Evolutionary conservation across 1,284 basidiomycete genomes (phyloP).

Genomic region (Puccinia sorghi): DNA sequence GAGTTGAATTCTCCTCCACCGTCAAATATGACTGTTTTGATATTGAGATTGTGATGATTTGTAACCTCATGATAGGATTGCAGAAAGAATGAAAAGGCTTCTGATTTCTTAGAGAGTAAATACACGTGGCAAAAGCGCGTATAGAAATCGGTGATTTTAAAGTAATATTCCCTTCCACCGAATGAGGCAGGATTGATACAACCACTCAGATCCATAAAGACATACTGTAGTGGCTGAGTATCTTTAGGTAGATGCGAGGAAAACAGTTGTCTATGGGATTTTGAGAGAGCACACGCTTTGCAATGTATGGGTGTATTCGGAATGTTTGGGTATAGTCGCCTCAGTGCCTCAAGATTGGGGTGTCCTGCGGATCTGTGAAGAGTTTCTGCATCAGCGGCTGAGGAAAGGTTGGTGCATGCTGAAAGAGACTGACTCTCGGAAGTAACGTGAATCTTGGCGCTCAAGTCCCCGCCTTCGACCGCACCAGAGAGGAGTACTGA

Average conservation of each 20-base stretch:
- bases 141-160: not conserved
- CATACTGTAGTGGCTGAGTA: too few relatives aligned
- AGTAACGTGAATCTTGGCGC: too few relatives aligned
- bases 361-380: conserved; percentile 22
- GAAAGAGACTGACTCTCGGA: too few relatives aligned
- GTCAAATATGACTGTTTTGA: conserved; percentile 59
- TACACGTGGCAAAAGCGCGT: not conserved
- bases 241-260: too few relatives aligned
- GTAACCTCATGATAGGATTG: conserved; percentile 47
- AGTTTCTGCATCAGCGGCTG: not conserved
- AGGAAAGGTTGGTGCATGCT: too few relatives aligned
- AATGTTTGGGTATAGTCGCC: not conserved
- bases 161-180: conserved; percentile 14
- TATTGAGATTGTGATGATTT: conserved; percentile 52
- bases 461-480: too few relatives aligned
- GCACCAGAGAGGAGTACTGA: too few relatives aligned
- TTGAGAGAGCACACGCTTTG: conserved; percentile 4
- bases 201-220: too few relatives aligned
- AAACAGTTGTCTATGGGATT: too few relatives aligned
- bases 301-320: not conserved
- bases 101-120: conserved; percentile 1
- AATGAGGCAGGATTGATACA: not conserved
- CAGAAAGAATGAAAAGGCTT: conserved; percentile 4
- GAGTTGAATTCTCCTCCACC: too few relatives aligned
- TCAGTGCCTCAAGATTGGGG: not conserved